A percentile compares a stretch with the other conserved stretches of the same genome.
phyloP scores from a whole-genome alignment of 1,139 yeast genomes.

The Candida sanyaensis region DNA sequence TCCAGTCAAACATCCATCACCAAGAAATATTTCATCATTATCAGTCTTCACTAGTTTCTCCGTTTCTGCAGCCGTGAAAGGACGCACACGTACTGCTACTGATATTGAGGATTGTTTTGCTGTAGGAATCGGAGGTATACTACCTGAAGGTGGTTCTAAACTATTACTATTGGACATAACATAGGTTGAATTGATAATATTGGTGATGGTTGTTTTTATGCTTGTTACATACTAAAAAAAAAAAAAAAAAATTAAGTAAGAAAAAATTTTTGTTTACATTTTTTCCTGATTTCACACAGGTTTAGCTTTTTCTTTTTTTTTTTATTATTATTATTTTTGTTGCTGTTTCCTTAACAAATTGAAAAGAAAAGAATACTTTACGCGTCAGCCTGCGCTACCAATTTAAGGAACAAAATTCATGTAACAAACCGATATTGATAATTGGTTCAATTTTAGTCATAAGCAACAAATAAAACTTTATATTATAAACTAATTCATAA shows the following conservation, averaged over 20 bases:
- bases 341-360: not conserved
- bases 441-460: not conserved
- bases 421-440: no score
- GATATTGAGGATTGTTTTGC: slow-evolving; percentile 64
- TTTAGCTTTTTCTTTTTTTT: no score
- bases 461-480: not conserved
- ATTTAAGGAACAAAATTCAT: no score
- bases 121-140: not conserved
- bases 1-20: slow-evolving; percentile 54
- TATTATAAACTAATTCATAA: not conserved
- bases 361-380: not conserved
- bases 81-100: slow-evolving; percentile 83
- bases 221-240: not conserved
- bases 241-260: not conserved
- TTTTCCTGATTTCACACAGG: slow-evolving; percentile 1
- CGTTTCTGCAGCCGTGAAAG: slow-evolving; percentile 66
- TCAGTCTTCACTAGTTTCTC: slow-evolving; percentile 42
- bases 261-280: slow-evolving; percentile 1
- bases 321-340: not conserved
- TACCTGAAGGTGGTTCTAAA: slow-evolving; percentile 3
- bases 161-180: slow-evolving; percentile 5
- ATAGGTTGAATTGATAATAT: not conserved
- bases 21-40: slow-evolving; percentile 46
- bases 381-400: not conserved
- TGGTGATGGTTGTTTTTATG: not conserved